Evolutionary conservation across 2,329 filamentous ascomycete genomes (phyloP), one percentile per base, ranked within the genome.

Genomic region (Exophiala aquamarina): DNA sequence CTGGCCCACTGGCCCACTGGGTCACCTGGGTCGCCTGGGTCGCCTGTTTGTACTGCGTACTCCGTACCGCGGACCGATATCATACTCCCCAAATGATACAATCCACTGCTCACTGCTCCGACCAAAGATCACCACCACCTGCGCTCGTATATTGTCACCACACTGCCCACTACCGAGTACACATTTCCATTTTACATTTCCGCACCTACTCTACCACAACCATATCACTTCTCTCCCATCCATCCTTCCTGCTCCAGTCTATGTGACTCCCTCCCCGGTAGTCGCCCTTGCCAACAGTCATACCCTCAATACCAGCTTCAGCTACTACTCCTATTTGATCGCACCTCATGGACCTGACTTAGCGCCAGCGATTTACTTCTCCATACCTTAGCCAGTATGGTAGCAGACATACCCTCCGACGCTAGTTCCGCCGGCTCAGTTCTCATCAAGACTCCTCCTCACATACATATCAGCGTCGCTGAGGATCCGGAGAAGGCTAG

Each of bases 401-500:
- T 47, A 26, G 23, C 23, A 49, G 51, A 50, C 40, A 40, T 48
- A 15, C 40, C 43, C 5, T 54, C 54, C 37, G 46, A 54, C 34
- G 44, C 33, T 14, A 54, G 51, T 40, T 41, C 52, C 29, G 49
- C 51, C 21, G 51, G 48, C 2, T 56, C 54, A n/a, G 28, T 38
- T 36, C 42, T 41, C 29, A 21, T 8, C 9, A 54, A 54, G 20
- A 37, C 10, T 3, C 37, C 49, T 14, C 34, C 49, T 34, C 49
- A 33, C 23, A 18, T 50, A 9, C 32, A 35, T 4, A 45, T 50
- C 31, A 49, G 38, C n/a, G 41, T 39, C 21, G 38, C 38, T 31
- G 34, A 44, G 32, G 39, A 49, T 18, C 21, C 42, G 13, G 44
- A 43, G 42, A 50, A 44, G 26, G 32, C 50, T 3, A 20, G 21